phyloP scores from a whole-genome alignment of 2,329 filamentous ascomycete genomes.

The Hypomyces rosellus region DNA sequence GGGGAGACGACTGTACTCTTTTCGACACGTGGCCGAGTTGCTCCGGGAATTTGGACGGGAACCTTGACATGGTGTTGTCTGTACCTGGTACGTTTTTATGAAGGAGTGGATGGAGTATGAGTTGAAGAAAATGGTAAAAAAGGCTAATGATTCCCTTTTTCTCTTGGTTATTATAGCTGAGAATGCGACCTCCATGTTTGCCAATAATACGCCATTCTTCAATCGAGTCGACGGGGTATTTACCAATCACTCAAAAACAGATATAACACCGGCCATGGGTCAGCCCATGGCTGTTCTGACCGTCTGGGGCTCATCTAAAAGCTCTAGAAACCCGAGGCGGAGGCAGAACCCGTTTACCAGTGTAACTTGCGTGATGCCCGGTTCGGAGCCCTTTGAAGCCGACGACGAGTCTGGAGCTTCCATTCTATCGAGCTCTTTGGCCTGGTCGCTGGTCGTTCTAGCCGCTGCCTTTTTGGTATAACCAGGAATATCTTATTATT shows the following conservation, averaged over 20 bases:
- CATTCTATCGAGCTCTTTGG: neutral
- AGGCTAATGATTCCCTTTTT: neutral
- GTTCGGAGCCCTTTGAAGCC: neutral
- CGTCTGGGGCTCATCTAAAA: conserved; percentile 1
- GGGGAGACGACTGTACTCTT: neutral
- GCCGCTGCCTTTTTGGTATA: neutral
- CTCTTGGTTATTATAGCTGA: neutral
- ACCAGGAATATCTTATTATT: no score
- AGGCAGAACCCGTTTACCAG: neutral
- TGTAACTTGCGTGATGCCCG: conserved; percentile 3
- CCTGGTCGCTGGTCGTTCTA: neutral
- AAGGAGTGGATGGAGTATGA: no score
- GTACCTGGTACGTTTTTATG: neutral
- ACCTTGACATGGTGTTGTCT: neutral
- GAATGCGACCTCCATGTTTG: neutral
- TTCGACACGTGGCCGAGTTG: conserved; percentile 7
- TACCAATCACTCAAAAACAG: neutral
- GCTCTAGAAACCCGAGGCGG: neutral
- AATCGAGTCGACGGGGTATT: neutral
- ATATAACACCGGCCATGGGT: neutral
- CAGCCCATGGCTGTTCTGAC: conserved; percentile 8
- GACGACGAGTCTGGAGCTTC: neutral
- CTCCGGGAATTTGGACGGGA: conserved; percentile 3
- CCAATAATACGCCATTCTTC: conserved; percentile 7
- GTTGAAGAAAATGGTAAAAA: neutral